Base-by-base conservation (phyloP, 108 stramenopile species). In the Skeletonema marinoi region DNA sequence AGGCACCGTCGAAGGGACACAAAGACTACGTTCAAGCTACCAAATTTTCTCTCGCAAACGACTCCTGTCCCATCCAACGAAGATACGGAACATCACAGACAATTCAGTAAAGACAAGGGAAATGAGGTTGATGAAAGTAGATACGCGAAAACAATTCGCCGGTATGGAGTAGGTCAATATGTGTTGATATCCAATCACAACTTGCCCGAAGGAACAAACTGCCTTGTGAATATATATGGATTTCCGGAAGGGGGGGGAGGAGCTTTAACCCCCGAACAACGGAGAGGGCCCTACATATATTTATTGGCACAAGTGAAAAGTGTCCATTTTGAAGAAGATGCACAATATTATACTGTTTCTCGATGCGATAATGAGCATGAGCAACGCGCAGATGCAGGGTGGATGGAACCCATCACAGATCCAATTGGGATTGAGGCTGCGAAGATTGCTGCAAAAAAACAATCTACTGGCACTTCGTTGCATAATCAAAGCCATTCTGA, bases 261-360 rank as follows among this genome's bases (percentile, higher is more conserved):
- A 58, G 88, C 90, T 3, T 73, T 33, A 6, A 76, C 73, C 2
- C 73, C 81, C 35, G 83, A 83, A 25, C 84, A 94, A 60, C 67
- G 78, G 32, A 33, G 71, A 25, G 94, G 92, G 11, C 92, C 94
- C 7, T 93, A 85, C 65, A 64, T 65, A 0, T 95, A 87, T 77
- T 70, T 92, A 44, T 54, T 93, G 41, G 85, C 85, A 14, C 78
- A 77, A 8, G 90, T 93, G 48, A 83, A 71, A 29, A 73, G 69
- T 29, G 85, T 93, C 25, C 94, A 92, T 70, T 92, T 88, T 70
- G 88, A 83, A 30, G 92, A 92, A 70, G 80, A 90, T 75, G 78
- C 79, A 33, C 84, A 75, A 25, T 93, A 90, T 68, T 93, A 91
- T 69, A 92, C 92, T 9, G 90, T 95, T 2, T 38, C 68, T 13